A percentile compares a stretch with the other conserved stretches of the same genome.
These are phyloP conservation scores for Saitozyma sp. DNA, from an alignment of 768 basidiomycete species.

Conservation along the genomic window DNA sequence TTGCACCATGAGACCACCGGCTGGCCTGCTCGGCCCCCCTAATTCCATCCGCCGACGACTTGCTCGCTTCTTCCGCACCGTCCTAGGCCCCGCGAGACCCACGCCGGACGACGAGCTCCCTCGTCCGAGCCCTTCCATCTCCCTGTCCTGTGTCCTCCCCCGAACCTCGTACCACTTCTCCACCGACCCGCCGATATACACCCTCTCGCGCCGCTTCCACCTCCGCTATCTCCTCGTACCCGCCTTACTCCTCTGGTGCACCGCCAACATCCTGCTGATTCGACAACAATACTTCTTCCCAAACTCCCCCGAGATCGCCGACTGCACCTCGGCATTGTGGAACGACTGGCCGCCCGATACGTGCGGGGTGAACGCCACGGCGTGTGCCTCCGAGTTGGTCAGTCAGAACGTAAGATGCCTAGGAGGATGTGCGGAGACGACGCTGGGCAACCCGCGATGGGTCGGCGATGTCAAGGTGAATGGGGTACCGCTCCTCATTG, in stretches of 20 bases:
- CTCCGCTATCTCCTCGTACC: constrained; percentile 10
- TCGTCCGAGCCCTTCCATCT: constrained; percentile 10
- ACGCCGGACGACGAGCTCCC: constrained; percentile 10
- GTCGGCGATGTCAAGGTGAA: constrained; percentile 30
- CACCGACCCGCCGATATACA: not conserved
- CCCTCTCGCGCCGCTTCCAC: constrained; percentile 4
- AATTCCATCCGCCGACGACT: not conserved
- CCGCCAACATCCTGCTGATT: constrained; percentile 36
- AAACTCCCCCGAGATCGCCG: constrained; percentile 17
- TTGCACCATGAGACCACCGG: too few relatives aligned
- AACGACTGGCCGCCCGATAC: constrained; percentile 41
- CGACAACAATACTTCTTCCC: constrained; percentile 37
- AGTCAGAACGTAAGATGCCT: constrained; percentile 31
- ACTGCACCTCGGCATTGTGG: constrained; percentile 30
- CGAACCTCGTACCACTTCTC: not conserved
- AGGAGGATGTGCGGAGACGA: constrained; percentile 35
- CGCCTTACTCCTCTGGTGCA: constrained; percentile 30
- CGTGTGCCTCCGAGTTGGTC: constrained; percentile 20
- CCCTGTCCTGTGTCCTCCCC: constrained; percentile 5
- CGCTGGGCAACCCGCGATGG: constrained; percentile 40
- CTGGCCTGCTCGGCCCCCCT: too few relatives aligned
- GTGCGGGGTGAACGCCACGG: constrained; percentile 35
- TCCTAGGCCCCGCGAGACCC: constrained; percentile 18
- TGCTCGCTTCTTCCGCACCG: not conserved
- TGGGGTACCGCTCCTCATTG: constrained; percentile 29